Evolutionary conservation across 2,329 filamentous ascomycete species (phyloP).

Genomic region (Cercospora zeae-maydis): DNA sequence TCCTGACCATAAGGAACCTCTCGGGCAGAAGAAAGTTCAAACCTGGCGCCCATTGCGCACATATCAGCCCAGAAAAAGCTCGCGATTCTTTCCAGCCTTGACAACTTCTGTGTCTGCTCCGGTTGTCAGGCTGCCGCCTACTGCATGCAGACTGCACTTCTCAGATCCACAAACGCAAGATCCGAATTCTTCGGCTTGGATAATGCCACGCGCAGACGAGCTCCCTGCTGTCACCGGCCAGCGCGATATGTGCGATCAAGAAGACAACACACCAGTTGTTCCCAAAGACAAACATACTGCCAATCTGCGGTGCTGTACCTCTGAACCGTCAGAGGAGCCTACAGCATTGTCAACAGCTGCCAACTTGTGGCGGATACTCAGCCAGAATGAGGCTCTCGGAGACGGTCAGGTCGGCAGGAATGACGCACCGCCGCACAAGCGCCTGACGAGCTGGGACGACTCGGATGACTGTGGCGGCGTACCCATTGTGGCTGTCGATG

Average conservation of each 20-base stretch:
- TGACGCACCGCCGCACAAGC: neutral
- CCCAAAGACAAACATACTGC: neutral
- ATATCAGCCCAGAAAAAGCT: conserved; percentile 25
- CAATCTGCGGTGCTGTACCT: neutral
- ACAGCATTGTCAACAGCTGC: conserved; percentile 20
- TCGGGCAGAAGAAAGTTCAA: neutral
- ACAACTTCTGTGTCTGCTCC: conserved; percentile 17
- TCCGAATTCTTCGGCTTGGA: conserved; percentile 2
- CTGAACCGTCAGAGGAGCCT: neutral
- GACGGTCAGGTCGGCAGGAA: neutral
- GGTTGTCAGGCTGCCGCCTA: conserved; percentile 25
- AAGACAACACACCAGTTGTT: neutral
- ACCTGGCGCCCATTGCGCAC: neutral
- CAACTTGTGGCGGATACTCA: conserved; percentile 31
- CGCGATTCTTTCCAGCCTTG: conserved; percentile 31
- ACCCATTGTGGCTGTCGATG: neutral
- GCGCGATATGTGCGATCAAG: neutral
- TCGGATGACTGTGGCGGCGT: conserved; percentile 9
- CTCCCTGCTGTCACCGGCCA: neutral
- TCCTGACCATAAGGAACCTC: conserved; percentile 20
- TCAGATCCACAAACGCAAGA: conserved; percentile 18
- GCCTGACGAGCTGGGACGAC: neutral
- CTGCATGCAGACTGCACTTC: conserved; percentile 23
- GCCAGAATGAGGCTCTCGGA: neutral
- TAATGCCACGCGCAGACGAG: neutral